Evolutionary conservation across 2,329 filamentous ascomycete species (phyloP), one percentile per base, ranked within the genome.

Genomic region (Stemphylium beticola): DNA sequence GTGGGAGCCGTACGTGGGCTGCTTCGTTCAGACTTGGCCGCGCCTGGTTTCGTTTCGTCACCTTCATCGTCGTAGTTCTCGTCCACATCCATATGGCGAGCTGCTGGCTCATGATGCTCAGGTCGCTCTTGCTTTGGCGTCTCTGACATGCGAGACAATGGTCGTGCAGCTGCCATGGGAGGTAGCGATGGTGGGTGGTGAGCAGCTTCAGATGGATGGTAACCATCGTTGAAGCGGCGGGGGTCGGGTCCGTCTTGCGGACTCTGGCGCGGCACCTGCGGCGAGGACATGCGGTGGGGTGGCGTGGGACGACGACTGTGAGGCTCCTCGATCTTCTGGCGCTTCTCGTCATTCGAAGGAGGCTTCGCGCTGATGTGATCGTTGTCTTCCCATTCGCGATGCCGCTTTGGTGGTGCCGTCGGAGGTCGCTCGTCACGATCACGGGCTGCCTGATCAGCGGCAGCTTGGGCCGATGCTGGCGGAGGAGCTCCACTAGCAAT

Each of bases 51-150:
- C 36, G 95, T 89, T 55, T 97, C 93, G 62, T 96, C 93, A 4
- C 86, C 91, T 53, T 93, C 93, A 68, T 98, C 93, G 73, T 98
- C 93, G 68, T 99, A 98, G 73, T 98, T 90, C 74, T 99, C 95
- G 65, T 99, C 93, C 17, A 98, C 91, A 6, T 98, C 93, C 86
- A 99, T 96, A 76, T 96, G 96, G 18, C 95, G 85, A 17, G 92
- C 92, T 31, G 95, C 92, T 48, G 92, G 91, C 77, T 98, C 93
- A 53, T 87, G 87, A 47, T 77, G 75, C 53, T 77, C 73, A 8
- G 74, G 72, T 32, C 77, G 75, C 60, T 80, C 78, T 54, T 79
- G 76, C 48, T 65, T 63, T 14, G 65, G 57, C 12, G 62, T 60
- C 33, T 68, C 65, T 39, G 83, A 77, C 72, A 83, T 81, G n/a